Evolutionary conservation across 78 protist species (phyloP), one percentile per base, ranked within the genome.

Genomic region (Dictyostelium discoideum): DNA sequence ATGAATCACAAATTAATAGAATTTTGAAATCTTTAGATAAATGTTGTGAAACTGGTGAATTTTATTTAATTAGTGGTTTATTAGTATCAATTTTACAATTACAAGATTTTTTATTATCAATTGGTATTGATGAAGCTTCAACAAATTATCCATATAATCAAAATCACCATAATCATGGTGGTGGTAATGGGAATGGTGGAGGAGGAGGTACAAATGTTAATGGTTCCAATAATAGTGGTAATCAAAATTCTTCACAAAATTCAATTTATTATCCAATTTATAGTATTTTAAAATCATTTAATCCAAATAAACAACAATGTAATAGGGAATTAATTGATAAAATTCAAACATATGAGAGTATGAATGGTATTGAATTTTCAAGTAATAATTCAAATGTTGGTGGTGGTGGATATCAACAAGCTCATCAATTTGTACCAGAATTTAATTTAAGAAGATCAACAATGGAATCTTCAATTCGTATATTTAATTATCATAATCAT

Each of bases 41-140:
- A 65, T 72, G 85, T 74, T 50, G 76, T 24, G 88, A 83, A 22
- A 65, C 5, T 10, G 26, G 57, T 6, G 83, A 88, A 6, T 46
- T n/a, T 76, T 13, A 57, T n/a, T 54, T 83, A 24, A 32, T 90
- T 3, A 29, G 29, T n/a, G 6, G 50, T 7, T 72, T 90, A 22
- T 54, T 90, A 37, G 29, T 82, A 9, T 90, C 95, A 8, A 13
- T 90, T 5, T 39, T 90, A n/a, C 95, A 90, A 44, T 69, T 90
- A 29, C 95, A 90, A 50, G 95, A 90, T 57, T 72, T 20, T 82
- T 46, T 90, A n/a, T 32, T 90, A 13, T 82, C 48, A 22, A n/a
- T n/a, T 44, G 88, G 95, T 22, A 87, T 82, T 20, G 95, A 80
- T 46, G 20, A 44, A 46, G 39, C 81, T 8, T 6, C 37, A n/a